A percentile compares a stretch with the other conserved stretches of the same genome.
These are phyloP conservation scores for Fragilaria crotonensis DNA, from an alignment of 108 stramenopile genomes.

Conservation along the genomic window DNA sequence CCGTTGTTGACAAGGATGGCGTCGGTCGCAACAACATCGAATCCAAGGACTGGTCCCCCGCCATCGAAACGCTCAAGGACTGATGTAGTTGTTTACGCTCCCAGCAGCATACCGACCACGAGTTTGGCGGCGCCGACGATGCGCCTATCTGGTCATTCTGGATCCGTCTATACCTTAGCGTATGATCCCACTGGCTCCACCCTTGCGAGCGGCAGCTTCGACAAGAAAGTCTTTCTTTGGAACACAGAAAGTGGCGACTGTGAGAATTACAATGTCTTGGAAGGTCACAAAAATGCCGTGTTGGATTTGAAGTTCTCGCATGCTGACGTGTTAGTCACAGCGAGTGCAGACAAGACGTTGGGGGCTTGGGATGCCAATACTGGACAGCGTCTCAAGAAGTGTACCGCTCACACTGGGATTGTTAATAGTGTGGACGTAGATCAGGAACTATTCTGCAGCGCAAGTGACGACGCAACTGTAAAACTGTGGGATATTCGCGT, in stretches of 20 bases:
- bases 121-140: constrained; percentile 65
- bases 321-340: constrained; percentile 52
- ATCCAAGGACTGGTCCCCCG: neutral
- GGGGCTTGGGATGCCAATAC: constrained; percentile 61
- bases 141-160: constrained; percentile 82
- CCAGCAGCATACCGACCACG: constrained; percentile 43
- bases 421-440: constrained; percentile 50
- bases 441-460: constrained; percentile 46
- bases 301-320: constrained; percentile 63
- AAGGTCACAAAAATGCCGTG: constrained; percentile 87
- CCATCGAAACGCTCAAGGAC: neutral
- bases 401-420: constrained; percentile 49
- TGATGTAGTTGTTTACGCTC: neutral
- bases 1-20: no score
- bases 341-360: constrained; percentile 75
- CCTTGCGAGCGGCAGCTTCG: constrained; percentile 63
- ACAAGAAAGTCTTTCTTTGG: constrained; percentile 76
- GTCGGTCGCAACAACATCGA: neutral
- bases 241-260: constrained; percentile 58
- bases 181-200: constrained; percentile 69
- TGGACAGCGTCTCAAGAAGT: constrained; percentile 46
- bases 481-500: constrained; percentile 72
- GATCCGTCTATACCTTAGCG: constrained; percentile 70
- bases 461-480: constrained; percentile 67
- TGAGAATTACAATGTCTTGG: constrained; percentile 70